phyloP scores from a whole-genome alignment of 441 rosid genomes.

The Pelargonium cotyledonis region DNA sequence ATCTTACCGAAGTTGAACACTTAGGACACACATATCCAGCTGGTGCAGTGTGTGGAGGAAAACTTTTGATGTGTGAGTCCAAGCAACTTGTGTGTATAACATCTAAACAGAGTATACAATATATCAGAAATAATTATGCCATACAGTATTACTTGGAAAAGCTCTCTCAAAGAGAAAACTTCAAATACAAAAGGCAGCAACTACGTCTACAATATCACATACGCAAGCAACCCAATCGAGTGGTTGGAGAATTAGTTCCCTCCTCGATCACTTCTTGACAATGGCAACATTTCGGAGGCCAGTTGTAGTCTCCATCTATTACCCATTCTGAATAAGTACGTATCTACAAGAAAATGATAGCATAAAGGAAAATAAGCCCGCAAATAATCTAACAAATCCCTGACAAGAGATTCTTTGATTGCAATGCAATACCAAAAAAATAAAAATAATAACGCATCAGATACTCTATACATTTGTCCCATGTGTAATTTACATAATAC shows the following conservation, averaged over 20 bases:
- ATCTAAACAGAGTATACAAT: conserved; percentile 38
- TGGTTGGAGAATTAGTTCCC: conserved; percentile 56
- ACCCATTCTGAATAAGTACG: conserved; percentile 99
- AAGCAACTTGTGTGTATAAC: conserved; percentile 84
- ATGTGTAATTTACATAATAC: neutral
- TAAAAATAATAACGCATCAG: neutral
- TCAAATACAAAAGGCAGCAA: conserved; percentile 11
- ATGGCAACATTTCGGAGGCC: conserved; percentile 86
- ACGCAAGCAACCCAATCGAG: conserved; percentile 98
- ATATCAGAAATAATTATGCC: conserved; percentile 14
- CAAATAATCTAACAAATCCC: neutral
- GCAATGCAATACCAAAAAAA: neutral
- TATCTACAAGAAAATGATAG: conserved; percentile 39
- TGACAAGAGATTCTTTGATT: neutral
- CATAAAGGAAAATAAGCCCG: conserved; percentile 6
- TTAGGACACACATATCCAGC: conserved; percentile 90
- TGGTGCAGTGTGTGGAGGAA: conserved; percentile 92
- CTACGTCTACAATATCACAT: conserved; percentile 31
- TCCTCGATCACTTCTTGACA: conserved; percentile 72
- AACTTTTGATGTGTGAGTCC: conserved; percentile 70
- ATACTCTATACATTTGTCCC: neutral
- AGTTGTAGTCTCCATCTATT: conserved; percentile 94
- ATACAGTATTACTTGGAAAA: conserved; percentile 3
- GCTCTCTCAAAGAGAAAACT: conserved; percentile 8
- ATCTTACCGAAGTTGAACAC: conserved; percentile 76